Base-by-base conservation (phyloP, 495 filamentous ascomycete species). In the Tuber calosporum region DNA sequence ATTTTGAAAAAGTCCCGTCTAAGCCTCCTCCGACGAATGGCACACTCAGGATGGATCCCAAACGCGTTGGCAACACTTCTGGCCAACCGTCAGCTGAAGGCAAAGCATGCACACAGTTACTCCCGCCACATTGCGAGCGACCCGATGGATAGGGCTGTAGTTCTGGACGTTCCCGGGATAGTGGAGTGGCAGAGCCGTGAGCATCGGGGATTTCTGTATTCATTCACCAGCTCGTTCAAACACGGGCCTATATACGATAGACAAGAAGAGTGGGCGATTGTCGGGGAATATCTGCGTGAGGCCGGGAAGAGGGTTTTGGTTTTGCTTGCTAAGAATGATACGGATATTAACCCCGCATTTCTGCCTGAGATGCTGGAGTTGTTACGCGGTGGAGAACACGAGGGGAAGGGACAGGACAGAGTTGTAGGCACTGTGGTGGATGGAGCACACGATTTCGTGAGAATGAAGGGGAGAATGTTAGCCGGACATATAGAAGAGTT, bases 211-310 rank as follows among this genome's bases (percentile, higher is more conserved):
- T 90, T 87, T 74, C 78, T 88, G 9, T 82, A 79, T 15, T 83
- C 86, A 40, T 90, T 89, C 75, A 83, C 88, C 77, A 85, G 84
- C 76, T 86, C 84, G 22, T 87, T 89, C 38, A 81, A 83, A 34
- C 77, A 86, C 71, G 85, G 86, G 7, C 87, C 87, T 11, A 83
- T 89, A n/a, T 85, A 86, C 79, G 85, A 85, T n/a, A 84, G 86
- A 78, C 81, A 84, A n/a, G 84, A 81, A 40, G 84, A 85, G 66
- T 90, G 86, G 86, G 73, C 71, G 48, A 76, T 73, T 73, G 81
- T 86, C 30, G 85, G 83, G 6, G 75, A 72, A 70, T 79, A 79
- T 37, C 82, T 79, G 79, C 77, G 76, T 34, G 83, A 70, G 43
- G 71, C 36, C n/a, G 40, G 43, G 42, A 82, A 85, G 19, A 86